Evolutionary conservation across 148 eudicot genomes (phyloP).

Genomic region (Limonium bicolor): DNA sequence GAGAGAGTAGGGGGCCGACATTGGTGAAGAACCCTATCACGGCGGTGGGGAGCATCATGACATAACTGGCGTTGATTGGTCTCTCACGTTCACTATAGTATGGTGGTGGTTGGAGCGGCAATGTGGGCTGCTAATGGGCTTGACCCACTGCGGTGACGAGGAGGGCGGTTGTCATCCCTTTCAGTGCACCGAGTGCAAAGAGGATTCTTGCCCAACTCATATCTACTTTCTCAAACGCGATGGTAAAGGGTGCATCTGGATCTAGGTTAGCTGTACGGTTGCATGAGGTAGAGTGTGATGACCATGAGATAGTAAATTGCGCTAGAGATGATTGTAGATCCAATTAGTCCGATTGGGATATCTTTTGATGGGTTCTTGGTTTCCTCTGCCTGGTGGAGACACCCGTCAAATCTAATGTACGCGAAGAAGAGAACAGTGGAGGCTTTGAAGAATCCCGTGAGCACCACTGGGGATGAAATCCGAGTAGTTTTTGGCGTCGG

Average conservation of each 20-base stretch:
- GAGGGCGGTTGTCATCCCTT: constrained; percentile 49
- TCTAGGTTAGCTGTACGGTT: constrained; percentile 17
- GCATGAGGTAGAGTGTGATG: constrained; percentile 41
- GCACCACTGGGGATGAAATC: constrained; percentile 13
- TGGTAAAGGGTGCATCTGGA: constrained; percentile 33
- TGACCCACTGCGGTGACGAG: constrained; percentile 49
- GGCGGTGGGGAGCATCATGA: constrained; percentile 29
- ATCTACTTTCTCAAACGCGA: constrained; percentile 35
- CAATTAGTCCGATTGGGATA: constrained; percentile 50
- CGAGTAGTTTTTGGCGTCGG: constrained; percentile 11
- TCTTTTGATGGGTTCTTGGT: constrained; percentile 44
- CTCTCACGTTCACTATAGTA: too few relatives aligned
- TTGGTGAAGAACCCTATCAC: constrained; percentile 44
- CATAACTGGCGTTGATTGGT: constrained; percentile 38
- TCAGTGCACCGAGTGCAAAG: constrained; percentile 49
- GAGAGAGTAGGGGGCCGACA: too few relatives aligned
- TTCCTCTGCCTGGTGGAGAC: constrained; percentile 56
- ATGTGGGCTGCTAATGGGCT: constrained; percentile 55
- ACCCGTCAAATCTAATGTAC: constrained; percentile 45
- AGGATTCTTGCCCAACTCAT: constrained; percentile 46
- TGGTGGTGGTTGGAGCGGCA: constrained; percentile 38
- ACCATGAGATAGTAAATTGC: constrained; percentile 32
- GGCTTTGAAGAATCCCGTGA: constrained; percentile 25
- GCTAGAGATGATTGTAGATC: constrained; percentile 39
- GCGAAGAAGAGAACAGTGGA: constrained; percentile 30